phyloP scores from a whole-genome alignment of 192 early-diverging fungal species.

The Rhizoclosmatium sp. region DNA sequence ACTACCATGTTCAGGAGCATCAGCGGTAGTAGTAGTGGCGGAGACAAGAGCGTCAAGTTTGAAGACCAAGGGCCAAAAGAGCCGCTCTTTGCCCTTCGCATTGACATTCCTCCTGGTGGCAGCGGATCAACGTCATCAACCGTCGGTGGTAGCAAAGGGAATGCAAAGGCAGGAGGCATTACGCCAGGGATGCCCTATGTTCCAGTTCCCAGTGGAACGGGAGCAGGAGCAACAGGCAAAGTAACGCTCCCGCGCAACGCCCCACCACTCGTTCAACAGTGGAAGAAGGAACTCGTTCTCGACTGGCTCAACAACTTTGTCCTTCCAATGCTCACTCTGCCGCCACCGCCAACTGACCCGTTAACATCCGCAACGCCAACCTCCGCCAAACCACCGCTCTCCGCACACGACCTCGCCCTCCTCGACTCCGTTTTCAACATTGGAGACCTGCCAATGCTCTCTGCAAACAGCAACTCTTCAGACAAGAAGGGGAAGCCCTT shows the following conservation, averaged over 20 bases:
- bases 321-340: constrained; percentile 1
- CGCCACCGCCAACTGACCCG: neutral
- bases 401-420: constrained; percentile 8
- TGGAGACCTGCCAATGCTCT: constrained; percentile 4
- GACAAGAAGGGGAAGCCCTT: neutral
- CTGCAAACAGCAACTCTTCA: too few relatives aligned
- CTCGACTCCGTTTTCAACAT: constrained; percentile 35
- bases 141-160: neutral
- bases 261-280: neutral
- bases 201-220: too few relatives aligned
- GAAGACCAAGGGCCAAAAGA: neutral
- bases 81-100: neutral
- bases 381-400: neutral
- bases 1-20: too few relatives aligned
- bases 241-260: neutral
- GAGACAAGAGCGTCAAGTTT: neutral
- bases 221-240: too few relatives aligned
- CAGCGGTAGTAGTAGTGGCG: too few relatives aligned
- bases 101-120: neutral
- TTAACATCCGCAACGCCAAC: neutral
- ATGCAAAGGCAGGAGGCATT: too few relatives aligned
- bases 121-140: neutral
- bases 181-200: too few relatives aligned
- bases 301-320: constrained; percentile 13
- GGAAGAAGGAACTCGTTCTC: neutral